These are phyloP conservation scores for Trichophyton schoenleinii DNA, from an alignment of 2,329 filamentous ascomycete species.

Conservation along the genomic window DNA sequence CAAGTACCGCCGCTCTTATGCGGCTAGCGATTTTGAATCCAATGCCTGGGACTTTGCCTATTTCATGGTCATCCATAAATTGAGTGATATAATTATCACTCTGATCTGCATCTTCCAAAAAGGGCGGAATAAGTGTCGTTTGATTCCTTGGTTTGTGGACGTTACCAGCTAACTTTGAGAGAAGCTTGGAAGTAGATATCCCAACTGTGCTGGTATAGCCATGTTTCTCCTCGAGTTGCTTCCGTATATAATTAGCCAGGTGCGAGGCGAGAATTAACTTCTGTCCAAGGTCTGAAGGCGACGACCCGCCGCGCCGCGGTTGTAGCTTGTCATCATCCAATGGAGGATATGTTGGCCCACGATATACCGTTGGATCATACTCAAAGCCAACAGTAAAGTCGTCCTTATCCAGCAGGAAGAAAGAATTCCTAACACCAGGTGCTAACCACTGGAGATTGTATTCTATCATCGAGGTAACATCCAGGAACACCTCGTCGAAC, in stretches of 20 bases:
- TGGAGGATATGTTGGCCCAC: slow-evolving; percentile 50
- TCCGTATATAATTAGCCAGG: slow-evolving; percentile 60
- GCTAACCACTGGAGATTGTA: slow-evolving; percentile 70
- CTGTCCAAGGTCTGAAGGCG: slow-evolving; percentile 25
- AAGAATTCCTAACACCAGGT: slow-evolving; percentile 51
- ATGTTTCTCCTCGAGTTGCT: slow-evolving; percentile 58
- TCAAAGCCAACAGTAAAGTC: slow-evolving; percentile 70
- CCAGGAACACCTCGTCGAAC: slow-evolving; percentile 73
- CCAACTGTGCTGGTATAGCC: slow-evolving; percentile 83
- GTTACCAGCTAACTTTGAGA: slow-evolving; percentile 74
- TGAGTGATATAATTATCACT: slow-evolving; percentile 40
- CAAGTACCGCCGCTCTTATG: slow-evolving; percentile 49
- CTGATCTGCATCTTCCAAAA: slow-evolving; percentile 15
- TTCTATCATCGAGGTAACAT: slow-evolving; percentile 74
- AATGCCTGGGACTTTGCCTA: slow-evolving; percentile 74
- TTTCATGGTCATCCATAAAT: slow-evolving; percentile 64
- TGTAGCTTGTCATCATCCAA: slow-evolving; percentile 6
- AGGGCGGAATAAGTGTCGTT: slow-evolving; percentile 64
- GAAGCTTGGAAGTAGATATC: slow-evolving; percentile 72
- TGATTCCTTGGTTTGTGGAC: slow-evolving; percentile 78
- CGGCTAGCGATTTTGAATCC: slow-evolving; percentile 65
- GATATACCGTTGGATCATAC: slow-evolving; percentile 58
- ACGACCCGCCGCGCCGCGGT: slow-evolving; percentile 11
- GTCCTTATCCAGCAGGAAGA: slow-evolving; percentile 61
- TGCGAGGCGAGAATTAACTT: slow-evolving; percentile 69